Base-by-base conservation (phyloP, 768 basidiomycete species). In the Lactifluus subvellereus region DNA sequence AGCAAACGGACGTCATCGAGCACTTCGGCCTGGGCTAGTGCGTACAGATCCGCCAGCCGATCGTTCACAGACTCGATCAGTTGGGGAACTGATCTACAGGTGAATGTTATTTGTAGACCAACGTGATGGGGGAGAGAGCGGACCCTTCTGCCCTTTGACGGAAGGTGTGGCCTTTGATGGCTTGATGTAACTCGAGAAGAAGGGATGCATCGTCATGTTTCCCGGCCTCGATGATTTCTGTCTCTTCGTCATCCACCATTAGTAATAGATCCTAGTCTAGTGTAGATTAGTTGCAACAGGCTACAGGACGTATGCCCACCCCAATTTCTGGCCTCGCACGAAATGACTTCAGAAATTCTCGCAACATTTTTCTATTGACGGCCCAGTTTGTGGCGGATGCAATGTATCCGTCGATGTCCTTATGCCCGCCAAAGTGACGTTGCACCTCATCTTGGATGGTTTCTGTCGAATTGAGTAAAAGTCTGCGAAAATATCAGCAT, bases 131-230 rank as follows among this genome's bases (percentile, higher is more conserved):
- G 18, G 47, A 42, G 48, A 22, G 52, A 54, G 47, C 54, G 30
- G 20, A 64, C 63, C 63, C 63, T 35, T 60, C 54, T 50, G 57
- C 58, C 6, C 40, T 27, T 51, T 55, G 30, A 27, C 63, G 53
- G 30, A 64, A 64, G 49, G 58, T 3, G 51, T 64, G 63, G 6
- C 58, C 32, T 30, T 51, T 64, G n/a, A 64, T 60, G 20, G 40
- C 51, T 54, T 64, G 63, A n/a, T 60, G 30, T 56, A 64, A 37
- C 38, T 64, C 63, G 37, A 64, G 38, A 27, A 64, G 63, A 45
- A 64, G 51, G 18, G 53, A 64, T 30, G 63, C 57, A 11, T 64
- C 63, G 48, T 64, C 63, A 3, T 64, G 63, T n/a, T 56, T 64
- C 14, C 54, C 58, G 7, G 63, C 63, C 48, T 64, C 63, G 33